phyloP scores from a whole-genome alignment of 805 yeast genomes.

The Lipomyces chichibuensis region DNA sequence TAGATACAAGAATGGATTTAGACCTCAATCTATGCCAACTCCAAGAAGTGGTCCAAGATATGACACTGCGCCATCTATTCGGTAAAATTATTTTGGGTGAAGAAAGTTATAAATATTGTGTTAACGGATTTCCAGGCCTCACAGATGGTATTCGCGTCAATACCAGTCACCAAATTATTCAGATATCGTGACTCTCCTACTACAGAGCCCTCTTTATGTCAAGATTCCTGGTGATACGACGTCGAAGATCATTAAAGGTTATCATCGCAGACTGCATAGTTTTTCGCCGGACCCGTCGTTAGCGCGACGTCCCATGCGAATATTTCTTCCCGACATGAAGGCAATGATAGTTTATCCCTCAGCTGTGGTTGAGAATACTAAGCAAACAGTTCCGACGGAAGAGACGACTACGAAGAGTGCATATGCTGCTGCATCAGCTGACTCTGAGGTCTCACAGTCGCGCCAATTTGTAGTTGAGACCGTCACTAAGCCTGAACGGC shows the following conservation, averaged over 20 bases:
- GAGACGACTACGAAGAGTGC: not conserved
- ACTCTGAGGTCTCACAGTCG: not conserved
- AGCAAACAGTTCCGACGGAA: not conserved
- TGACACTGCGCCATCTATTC: not conserved
- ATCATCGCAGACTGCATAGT: slow-evolving; percentile 1
- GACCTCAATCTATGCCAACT: not conserved
- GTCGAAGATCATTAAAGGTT: slow-evolving; percentile 28
- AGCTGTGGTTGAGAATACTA: not conserved
- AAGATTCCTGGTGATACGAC: slow-evolving; percentile 27
- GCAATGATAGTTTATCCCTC: not conserved
- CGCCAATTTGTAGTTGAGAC: not conserved
- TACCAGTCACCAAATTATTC: not conserved
- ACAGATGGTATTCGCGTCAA: not conserved
- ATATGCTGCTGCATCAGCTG: not conserved
- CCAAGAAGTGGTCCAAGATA: not conserved
- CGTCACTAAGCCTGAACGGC: not conserved
- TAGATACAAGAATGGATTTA: not conserved
- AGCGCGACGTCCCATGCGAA: slow-evolving; percentile 4
- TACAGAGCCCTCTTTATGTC: slow-evolving; percentile 31
- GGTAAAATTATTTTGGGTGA: not conserved
- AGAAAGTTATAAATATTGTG: not conserved
- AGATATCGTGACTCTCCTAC: slow-evolving; percentile 1
- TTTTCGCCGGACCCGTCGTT: not conserved
- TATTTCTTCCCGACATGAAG: slow-evolving; percentile 5
- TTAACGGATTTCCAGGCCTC: not conserved